Evolutionary conservation across 768 basidiomycete genomes (phyloP), one percentile per base, ranked within the genome.

Genomic region (Naematelia encephala): DNA sequence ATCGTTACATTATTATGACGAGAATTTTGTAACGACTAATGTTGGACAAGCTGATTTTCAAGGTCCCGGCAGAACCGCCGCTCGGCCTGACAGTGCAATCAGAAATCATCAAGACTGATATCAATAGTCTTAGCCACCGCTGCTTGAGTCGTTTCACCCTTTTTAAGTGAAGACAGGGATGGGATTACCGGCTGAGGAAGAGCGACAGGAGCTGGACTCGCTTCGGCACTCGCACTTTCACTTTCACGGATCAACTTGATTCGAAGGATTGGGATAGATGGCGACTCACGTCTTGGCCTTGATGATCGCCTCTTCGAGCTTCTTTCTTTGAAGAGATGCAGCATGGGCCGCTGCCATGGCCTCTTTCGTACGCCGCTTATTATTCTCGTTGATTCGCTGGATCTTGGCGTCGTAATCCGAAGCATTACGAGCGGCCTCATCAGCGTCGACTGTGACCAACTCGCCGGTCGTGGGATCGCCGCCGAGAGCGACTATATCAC

Each of bases 351-450:
- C 64, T 19, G 60, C 61, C 61, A 69, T 68, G 10, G 66, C 51
- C 69, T 93, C 94, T 64, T 85, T 63, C 57, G 94, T 94, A 27
- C 87, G 86, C 73, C 84, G 87, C 56, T 89, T 83, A 75, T 97
- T 97, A 56, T 91, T 84, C 78, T 92, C 90, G 72, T 94, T 97
- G 54, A 98, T 86, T 70, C 80, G 84, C 14, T 88, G 84, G 23
- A 94, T 81, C 70, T 84, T 78, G 62, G 89, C 84, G 11, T 76
- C 77, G 34, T 69, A 67, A 5, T 68, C 26, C 52, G 51, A 61
- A 23, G 43, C 42, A n/a, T 46, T 64, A 56, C 21, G 60, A 59
- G 26, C 53, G 27, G 30, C 59, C 26, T 63, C 52, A 14, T 56
- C 54, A 14, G 27, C 26, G 19, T 59, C 49, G 30, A 52, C n/a